Evolutionary conservation across 106 monocot genomes (phyloP).

Genomic region (Narthecium ossifragum): DNA sequence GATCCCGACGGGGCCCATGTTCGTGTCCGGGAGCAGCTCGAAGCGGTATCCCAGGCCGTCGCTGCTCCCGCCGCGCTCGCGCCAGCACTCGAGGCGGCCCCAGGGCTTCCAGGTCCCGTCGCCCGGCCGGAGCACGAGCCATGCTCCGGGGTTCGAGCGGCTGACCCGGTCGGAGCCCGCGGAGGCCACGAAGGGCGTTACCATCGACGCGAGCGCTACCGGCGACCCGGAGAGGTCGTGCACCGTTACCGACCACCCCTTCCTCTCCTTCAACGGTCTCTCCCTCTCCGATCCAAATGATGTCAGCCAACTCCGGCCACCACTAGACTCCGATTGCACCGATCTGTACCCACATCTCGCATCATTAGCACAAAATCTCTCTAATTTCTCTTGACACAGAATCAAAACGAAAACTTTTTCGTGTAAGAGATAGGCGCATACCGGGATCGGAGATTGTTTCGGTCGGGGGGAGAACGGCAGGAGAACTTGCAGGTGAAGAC

Average conservation of each 20-base stretch:
- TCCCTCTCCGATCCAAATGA: constrained; percentile 69
- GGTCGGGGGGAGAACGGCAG: constrained; percentile 44
- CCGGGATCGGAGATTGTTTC: constrained; percentile 48
- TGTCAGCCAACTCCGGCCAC: constrained; percentile 37
- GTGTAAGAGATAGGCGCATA: not conserved
- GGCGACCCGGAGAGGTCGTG: constrained; percentile 93
- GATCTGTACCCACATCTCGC: constrained; percentile 29
- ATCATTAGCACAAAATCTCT: not conserved
- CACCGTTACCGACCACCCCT: constrained; percentile 82
- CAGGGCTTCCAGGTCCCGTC: constrained; percentile 90
- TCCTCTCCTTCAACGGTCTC: constrained; percentile 56
- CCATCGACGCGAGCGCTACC: constrained; percentile 85
- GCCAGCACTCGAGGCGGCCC: constrained; percentile 90
- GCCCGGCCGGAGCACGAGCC: constrained; percentile 78
- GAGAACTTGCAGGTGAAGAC: constrained; percentile 94
- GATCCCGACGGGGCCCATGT: constrained; percentile 27
- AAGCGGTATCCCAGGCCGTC: constrained; percentile 70
- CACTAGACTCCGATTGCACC: constrained; percentile 30
- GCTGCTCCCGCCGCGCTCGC: constrained; percentile 64
- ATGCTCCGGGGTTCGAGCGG: constrained; percentile 86
- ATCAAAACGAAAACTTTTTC: not conserved
- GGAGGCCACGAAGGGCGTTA: constrained; percentile 86
- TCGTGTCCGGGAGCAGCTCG: constrained; percentile 58
- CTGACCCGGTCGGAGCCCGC: constrained; percentile 75
- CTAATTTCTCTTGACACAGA: not conserved